Percentiles rank a stretch among this genome's conserved stretches.
phyloP scores from a whole-genome alignment of 2,329 filamentous ascomycete genomes.

The Calonectria henricotiae region DNA sequence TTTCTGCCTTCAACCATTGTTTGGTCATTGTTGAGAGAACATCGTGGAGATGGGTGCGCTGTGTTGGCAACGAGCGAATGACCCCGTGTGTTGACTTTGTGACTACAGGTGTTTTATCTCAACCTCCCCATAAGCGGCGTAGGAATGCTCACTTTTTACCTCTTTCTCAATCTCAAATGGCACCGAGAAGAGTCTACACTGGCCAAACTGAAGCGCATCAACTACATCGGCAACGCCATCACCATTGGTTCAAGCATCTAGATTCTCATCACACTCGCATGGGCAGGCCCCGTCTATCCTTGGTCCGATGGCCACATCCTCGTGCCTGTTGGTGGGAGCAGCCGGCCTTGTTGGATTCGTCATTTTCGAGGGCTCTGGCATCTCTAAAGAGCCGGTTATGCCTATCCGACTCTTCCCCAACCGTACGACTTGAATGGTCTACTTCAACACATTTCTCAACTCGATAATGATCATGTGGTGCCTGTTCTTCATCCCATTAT shows the following conservation, averaged over 20 bases:
- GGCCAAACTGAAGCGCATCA: conserved; percentile 59
- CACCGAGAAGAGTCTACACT: conserved; percentile 44
- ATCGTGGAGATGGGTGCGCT: conserved; percentile 61
- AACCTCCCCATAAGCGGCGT: conserved; percentile 61
- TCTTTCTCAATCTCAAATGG: conserved; percentile 60
- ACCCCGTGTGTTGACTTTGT: background rate
- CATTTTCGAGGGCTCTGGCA: conserved; percentile 45
- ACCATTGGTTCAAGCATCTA: conserved; percentile 60
- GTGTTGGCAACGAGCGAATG: fast-evolving
- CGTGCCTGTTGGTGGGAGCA: conserved; percentile 55
- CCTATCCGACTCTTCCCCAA: conserved; percentile 47
- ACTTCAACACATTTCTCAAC: conserved; percentile 48
- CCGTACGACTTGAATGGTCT: conserved; percentile 47
- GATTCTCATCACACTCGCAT: conserved; percentile 64
- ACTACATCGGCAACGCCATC: conserved; percentile 63
- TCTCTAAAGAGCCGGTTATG: conserved; percentile 50
- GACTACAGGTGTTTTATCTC: conserved; percentile 61
- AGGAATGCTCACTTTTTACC: conserved; percentile 52
- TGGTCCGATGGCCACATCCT: conserved; percentile 63
- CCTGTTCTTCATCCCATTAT: conserved; percentile 63
- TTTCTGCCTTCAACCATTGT: conserved; percentile 64
- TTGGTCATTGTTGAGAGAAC: conserved; percentile 57
- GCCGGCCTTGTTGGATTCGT: conserved; percentile 43
- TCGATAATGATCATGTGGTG: conserved; percentile 55
- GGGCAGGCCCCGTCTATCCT: conserved; percentile 60